Evolutionary conservation across 2,329 filamentous ascomycete genomes (phyloP).

Genomic region (Thelonectria rubi): DNA sequence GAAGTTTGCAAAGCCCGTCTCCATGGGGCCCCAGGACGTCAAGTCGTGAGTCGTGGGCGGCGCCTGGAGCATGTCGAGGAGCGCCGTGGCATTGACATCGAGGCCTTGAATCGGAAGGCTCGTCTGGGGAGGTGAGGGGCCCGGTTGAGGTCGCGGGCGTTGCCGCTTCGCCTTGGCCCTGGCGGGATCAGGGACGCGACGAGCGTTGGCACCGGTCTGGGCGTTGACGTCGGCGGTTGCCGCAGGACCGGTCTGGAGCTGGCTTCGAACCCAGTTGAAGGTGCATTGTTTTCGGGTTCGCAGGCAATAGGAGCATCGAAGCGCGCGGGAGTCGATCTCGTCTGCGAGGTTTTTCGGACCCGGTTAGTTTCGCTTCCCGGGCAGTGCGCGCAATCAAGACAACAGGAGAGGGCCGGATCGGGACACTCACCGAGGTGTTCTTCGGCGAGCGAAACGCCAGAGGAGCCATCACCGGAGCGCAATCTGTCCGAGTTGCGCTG

Average conservation of each 20-base stretch:
- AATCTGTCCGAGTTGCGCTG: conserved; percentile 41
- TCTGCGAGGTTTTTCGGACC: conserved; percentile 37
- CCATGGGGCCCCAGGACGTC: conserved; percentile 42
- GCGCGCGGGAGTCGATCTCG: conserved; percentile 41
- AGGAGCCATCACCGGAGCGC: conserved; percentile 35
- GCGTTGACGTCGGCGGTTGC: conserved; percentile 30
- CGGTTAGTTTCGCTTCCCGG: conserved; percentile 37
- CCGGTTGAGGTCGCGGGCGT: conserved; percentile 39
- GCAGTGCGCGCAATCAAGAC: conserved; percentile 29
- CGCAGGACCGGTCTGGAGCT: conserved; percentile 40
- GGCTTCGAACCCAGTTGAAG: conserved; percentile 42
- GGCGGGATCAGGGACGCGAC: conserved; percentile 40
- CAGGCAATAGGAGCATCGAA: conserved; percentile 43
- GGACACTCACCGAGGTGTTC: conserved; percentile 41
- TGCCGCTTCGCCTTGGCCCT: conserved; percentile 41
- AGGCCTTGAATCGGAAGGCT: conserved; percentile 37
- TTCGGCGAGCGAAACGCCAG: conserved; percentile 38
- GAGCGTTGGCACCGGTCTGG: conserved; percentile 31
- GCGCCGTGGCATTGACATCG: conserved; percentile 40
- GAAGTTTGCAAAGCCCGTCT: conserved; percentile 39
- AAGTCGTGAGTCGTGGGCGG: conserved; percentile 41
- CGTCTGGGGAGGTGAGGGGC: conserved; percentile 35
- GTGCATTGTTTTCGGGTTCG: conserved; percentile 43
- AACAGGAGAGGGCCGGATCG: conserved; percentile 14
- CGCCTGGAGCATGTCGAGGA: conserved; percentile 43